Evolutionary conservation across 2,329 filamentous ascomycete genomes (phyloP), one percentile per base, ranked within the genome.

Genomic region (Dactylellina leptospora): DNA sequence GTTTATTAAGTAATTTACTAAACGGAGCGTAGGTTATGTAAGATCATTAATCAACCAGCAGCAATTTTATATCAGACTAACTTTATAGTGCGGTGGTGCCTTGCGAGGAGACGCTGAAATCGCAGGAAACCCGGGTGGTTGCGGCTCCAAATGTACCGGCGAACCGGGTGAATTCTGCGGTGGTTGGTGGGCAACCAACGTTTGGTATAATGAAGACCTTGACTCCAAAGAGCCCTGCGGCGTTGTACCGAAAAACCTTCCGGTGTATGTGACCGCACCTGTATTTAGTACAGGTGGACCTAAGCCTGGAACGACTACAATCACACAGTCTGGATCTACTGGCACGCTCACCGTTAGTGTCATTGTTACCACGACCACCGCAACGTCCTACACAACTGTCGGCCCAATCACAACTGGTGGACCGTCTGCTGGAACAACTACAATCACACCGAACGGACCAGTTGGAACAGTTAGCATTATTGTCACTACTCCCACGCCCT

Each of bases 1-100:
- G 13, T 20, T 25, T 40, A 22, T 1, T 25, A 23, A 13, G 6
- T 33, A 13, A 33, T 13, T 33, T 33, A 13, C 30, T 33, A 33
- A 33, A 6, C 30, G 6, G 13, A 33, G 13, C 13, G 13, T 33
- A 33, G 30, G 30, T 13, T 33, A 33, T 33, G 30, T 33, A 33
- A 33, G 13, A 33, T 13, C 13, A 6, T 13, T 33, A 33, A 6
- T 13, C 30, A 6, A 33, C 6, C 30, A 33, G 6, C 6, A 6
- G 30, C 6, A 33, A 6, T 6, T 33, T 33, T 6, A 33, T 33
- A 33, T 6, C 38, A 36, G 28, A 22, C 20, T 55, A 40, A 30
- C 22, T 55, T 11, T 44, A n/a, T 56, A 56, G 53, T 56, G 53
- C 38, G 33, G 53, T 18, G 53, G 53, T 30, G 23, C 53, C 2